These are phyloP conservation scores for Trichoderma endophyticum DNA, from an alignment of 2,329 filamentous ascomycete species.

Conservation along the genomic window DNA sequence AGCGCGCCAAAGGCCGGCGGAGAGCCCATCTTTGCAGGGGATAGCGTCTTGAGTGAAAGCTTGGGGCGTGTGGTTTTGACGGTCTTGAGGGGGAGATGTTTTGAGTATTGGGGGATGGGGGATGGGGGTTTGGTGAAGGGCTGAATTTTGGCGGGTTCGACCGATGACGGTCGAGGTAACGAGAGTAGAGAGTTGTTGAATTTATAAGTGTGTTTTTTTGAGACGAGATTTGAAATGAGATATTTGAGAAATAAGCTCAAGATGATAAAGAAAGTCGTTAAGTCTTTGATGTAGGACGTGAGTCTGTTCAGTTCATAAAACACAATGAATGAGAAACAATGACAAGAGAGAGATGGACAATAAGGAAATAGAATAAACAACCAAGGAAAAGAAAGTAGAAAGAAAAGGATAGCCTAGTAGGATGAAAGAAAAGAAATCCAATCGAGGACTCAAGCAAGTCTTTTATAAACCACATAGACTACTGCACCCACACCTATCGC, in stretches of 20 bases:
- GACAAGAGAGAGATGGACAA: slow-evolving; percentile 2
- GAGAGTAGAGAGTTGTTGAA: neutral
- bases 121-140: slow-evolving; percentile 30
- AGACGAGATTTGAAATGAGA: too few relatives aligned
- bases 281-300: neutral
- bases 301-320: neutral
- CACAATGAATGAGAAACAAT: neutral
- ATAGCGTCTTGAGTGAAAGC: slow-evolving; percentile 41
- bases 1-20: neutral
- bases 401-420: neutral
- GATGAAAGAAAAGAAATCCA: neutral
- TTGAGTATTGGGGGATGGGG: slow-evolving; percentile 40
- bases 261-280: too few relatives aligned
- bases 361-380: neutral
- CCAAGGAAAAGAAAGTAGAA: neutral
- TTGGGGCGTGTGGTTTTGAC: slow-evolving; percentile 38
- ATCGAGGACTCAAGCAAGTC: neutral
- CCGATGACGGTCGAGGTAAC: slow-evolving; percentile 21
- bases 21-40: neutral
- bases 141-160: slow-evolving; percentile 32
- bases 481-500: too few relatives aligned
- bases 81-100: slow-evolving; percentile 42
- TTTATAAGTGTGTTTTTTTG: too few relatives aligned
- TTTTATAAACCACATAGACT: neutral
- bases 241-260: too few relatives aligned